These are phyloP conservation scores for Aquilaria yunnanensis DNA, from an alignment of 345 rosid genomes.

Conservation along the genomic window DNA sequence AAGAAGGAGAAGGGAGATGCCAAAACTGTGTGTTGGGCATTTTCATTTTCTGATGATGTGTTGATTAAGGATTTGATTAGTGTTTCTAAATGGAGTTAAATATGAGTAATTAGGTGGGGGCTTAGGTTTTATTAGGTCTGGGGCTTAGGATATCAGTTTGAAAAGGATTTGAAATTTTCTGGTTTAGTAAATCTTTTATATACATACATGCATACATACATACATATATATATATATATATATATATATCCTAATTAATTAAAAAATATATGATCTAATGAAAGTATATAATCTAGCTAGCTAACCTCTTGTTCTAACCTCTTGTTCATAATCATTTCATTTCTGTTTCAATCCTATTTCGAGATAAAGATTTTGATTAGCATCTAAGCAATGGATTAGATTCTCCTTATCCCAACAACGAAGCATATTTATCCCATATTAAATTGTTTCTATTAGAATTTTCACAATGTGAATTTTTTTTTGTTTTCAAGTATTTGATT, in stretches of 20 bases:
- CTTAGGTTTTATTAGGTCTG: constrained; percentile 6
- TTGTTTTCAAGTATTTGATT: not conserved
- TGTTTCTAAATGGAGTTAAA: not conserved
- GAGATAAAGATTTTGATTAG: constrained; percentile 5
- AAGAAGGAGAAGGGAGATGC: constrained; percentile 5
- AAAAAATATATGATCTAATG: not conserved
- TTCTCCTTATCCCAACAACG: not conserved
- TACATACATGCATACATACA: not conserved
- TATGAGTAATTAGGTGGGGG: not conserved
- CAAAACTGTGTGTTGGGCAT: constrained; percentile 15
- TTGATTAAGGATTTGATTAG: too few species aligned
- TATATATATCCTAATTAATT: constrained; percentile 12
- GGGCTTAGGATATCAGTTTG: constrained; percentile 12
- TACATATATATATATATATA: too few species aligned
- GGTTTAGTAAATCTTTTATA: too few species aligned
- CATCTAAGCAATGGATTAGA: constrained; percentile 15
- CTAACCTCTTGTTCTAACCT: too few species aligned
- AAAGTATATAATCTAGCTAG: constrained; percentile 6
- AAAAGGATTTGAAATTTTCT: constrained; percentile 15
- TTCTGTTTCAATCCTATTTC: not conserved
- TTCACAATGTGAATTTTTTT: not conserved
- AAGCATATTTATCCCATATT: not conserved
- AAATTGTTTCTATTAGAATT: not conserved
- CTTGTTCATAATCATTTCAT: not conserved
- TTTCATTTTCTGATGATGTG: constrained; percentile 5